These are phyloP conservation scores for Vitis hybrid DNA, from an alignment of 177 flowering plant species.

Conservation along the genomic window DNA sequence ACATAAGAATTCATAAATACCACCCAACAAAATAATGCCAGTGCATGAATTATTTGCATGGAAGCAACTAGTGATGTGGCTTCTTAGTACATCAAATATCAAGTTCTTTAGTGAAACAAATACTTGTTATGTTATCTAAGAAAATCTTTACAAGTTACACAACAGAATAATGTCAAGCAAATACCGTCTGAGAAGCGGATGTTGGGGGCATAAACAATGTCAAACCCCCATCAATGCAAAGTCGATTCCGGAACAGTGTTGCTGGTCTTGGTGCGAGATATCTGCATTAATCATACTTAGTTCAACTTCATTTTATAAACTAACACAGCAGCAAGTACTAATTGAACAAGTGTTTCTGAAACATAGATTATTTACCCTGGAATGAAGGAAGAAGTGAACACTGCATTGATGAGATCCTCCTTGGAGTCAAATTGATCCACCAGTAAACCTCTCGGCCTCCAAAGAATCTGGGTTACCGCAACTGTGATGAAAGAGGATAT, in stretches of 20 bases:
- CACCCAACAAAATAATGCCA: no score
- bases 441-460: conserved; percentile 89
- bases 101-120: not conserved
- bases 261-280: conserved; percentile 95
- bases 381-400: conserved; percentile 88
- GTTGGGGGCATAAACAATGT: conserved; percentile 99
- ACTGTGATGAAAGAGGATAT: conserved; percentile 46
- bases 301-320: conserved; percentile 2
- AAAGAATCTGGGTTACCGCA: conserved; percentile 86
- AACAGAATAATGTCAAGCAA: conserved; percentile 9
- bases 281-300: conserved; percentile 35
- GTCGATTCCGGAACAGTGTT: conserved; percentile 75
- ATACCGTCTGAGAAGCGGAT: conserved; percentile 85
- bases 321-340: not conserved
- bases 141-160: not conserved
- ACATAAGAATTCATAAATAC: no score
- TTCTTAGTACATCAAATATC: no score
- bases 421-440: conserved; percentile 94
- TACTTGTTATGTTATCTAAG: not conserved
- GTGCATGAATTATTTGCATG: no score
- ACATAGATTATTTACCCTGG: conserved; percentile 63
- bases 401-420: conserved; percentile 92
- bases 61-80: no score
- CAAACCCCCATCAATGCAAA: conserved; percentile 93
- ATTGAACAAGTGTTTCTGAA: no score